Evolutionary conservation across 345 rosid genomes (phyloP).

Genomic region (Euphorbia lathyris): DNA sequence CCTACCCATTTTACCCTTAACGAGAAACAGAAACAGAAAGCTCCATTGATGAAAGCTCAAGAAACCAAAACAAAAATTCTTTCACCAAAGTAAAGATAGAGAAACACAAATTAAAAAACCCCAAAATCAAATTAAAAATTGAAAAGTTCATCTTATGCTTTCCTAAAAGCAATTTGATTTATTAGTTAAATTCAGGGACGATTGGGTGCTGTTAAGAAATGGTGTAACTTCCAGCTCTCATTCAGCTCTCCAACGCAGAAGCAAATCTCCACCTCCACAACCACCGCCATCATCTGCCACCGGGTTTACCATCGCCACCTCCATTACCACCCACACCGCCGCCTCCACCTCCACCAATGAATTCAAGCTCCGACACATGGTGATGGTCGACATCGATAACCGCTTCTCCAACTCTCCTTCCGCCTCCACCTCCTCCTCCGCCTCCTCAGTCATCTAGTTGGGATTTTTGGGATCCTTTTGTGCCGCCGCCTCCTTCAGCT

Average conservation of each 20-base stretch:
- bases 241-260: too few relatives aligned
- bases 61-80: constrained; percentile 16
- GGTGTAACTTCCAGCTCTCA: constrained; percentile 79
- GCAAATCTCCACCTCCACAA: too few relatives aligned
- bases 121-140: background rate
- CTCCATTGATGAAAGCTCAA: constrained; percentile 12
- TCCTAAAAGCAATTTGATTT: too few relatives aligned
- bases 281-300: too few relatives aligned
- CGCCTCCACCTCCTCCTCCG: constrained; percentile 73
- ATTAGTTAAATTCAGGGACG: too few relatives aligned
- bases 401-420: constrained; percentile 30
- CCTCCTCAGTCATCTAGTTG: constrained; percentile 65
- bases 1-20: too few relatives aligned
- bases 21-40: too few relatives aligned
- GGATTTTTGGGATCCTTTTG: constrained; percentile 97
- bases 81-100: constrained; percentile 11
- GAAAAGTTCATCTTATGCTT: too few relatives aligned
- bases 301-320: too few relatives aligned
- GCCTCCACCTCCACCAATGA: constrained; percentile 60
- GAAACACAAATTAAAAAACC: background rate
- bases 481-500: constrained; percentile 34
- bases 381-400: constrained; percentile 50
- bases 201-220: constrained; percentile 93
- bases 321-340: constrained; percentile 22
- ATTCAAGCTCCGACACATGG: constrained; percentile 77